These are phyloP conservation scores for Cercospora sp. DNA, from an alignment of 2,329 filamentous ascomycete species.

Conservation along the genomic window DNA sequence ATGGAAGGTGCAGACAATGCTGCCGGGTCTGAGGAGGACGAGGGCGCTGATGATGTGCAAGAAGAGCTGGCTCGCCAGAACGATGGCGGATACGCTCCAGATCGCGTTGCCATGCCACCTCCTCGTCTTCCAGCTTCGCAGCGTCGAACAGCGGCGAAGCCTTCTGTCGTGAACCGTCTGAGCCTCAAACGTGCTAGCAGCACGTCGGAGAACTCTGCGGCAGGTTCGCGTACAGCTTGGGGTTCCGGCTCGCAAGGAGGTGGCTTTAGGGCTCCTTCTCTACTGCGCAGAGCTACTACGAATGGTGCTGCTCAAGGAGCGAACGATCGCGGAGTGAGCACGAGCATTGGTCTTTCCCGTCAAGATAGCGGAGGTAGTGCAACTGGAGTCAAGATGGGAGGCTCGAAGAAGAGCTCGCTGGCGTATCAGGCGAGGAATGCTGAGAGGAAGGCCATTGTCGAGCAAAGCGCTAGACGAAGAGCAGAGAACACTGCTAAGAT, in stretches of 20 bases:
- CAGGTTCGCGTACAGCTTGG: constrained; percentile 36
- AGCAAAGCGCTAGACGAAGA: constrained; percentile 55
- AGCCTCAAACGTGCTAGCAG: constrained; percentile 56
- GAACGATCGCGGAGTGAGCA: constrained; percentile 44
- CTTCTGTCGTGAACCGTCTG: constrained; percentile 70
- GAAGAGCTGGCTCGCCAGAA: constrained; percentile 33
- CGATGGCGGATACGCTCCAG: constrained; percentile 38
- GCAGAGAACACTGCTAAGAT: constrained; percentile 51
- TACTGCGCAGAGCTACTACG: constrained; percentile 73
- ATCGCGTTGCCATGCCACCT: constrained; percentile 34
- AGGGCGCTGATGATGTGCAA: constrained; percentile 51
- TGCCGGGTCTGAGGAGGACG: constrained; percentile 23
- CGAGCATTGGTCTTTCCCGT: constrained; percentile 27
- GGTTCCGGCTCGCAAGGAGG: constrained; percentile 43
- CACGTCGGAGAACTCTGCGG: constrained; percentile 18
- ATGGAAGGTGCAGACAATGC: constrained; percentile 47
- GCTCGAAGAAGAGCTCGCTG: constrained; percentile 61
- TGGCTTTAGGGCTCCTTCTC: constrained; percentile 67
- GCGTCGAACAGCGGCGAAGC: constrained; percentile 42
- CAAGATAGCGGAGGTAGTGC: constrained; percentile 30
- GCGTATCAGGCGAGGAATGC: constrained; percentile 61
- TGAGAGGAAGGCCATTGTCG: constrained; percentile 54
- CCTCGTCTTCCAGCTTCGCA: constrained; percentile 44
- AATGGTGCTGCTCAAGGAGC: constrained; percentile 35
- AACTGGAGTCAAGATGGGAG: constrained; percentile 47